Evolutionary conservation across 2,329 filamentous ascomycete species (phyloP), one percentile per base, ranked within the genome.

Genomic region (Aspergillus caelatus): DNA sequence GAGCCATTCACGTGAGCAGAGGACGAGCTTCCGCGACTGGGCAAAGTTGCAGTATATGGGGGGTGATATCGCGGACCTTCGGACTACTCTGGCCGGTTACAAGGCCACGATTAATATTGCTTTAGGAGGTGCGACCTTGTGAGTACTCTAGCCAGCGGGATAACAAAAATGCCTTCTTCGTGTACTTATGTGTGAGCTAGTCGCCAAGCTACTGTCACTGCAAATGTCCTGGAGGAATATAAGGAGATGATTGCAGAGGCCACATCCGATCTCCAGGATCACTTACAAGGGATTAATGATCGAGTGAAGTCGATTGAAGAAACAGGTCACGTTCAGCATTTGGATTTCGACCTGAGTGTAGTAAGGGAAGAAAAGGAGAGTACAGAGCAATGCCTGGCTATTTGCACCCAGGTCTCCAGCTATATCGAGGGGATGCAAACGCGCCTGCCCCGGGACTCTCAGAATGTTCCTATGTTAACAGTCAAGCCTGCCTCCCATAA

Each of bases 291-390:
- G 26, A 74, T 76, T 34, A 66, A 75, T 52, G 65, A 71, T 41
- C 75, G 73, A 60, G 65, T 77, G 50, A 62, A 73, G 69, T 45
- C 34, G 7, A 43, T 61, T 19, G 21, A 46, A 14, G 30, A 61
- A 45, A 26, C 23, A 34, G 39, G 19, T 19, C 30, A 28, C 48
- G 6, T 23, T 36, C 43, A 41, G 41, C 19, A 34, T 26, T 39
- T 23, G 36, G 48, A 56, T 16, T 7, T 36, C 48, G 43, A 63
- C 32, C 48, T 61, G 12, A 39, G 34, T 34, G 28, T 67, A 10
- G 72, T 77, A 55, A 66, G 70, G 64, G 74, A 78, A 57, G 76
- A 80, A 60, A 71, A 71, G 63, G 68, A 66, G 58, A 77, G 76
- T 68, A 73, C 76, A 30, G 66, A 75, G 62, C 70, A 77, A 63